Percentiles rank a stretch among this genome's conserved stretches.
Evolutionary conservation across 306 rosid genomes (phyloP).

Genomic region (Inga laurina): DNA sequence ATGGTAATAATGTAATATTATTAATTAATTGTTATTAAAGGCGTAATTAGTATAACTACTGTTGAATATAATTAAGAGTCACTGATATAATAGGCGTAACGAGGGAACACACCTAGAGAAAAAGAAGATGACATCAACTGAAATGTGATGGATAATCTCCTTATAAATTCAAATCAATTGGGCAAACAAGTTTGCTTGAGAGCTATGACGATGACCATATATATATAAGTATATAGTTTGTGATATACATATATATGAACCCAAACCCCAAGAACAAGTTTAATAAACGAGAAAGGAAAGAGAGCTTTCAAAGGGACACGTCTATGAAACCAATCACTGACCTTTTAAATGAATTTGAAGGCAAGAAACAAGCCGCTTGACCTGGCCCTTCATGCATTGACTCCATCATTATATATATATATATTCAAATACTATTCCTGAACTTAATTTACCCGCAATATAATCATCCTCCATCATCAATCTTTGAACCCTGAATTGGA

Average conservation of each 20-base stretch:
- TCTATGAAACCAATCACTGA: background rate
- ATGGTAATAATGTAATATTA: background rate
- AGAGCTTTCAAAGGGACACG: background rate
- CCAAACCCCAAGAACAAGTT: slow-evolving; percentile 39
- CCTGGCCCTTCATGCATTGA: slow-evolving; percentile 32
- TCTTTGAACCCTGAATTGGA: background rate
- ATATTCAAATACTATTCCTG: slow-evolving; percentile 14
- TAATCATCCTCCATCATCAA: background rate
- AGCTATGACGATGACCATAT: too few relatives aligned
- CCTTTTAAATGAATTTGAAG: background rate
- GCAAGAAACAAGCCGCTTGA: slow-evolving; percentile 38
- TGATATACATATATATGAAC: background rate
- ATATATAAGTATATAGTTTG: background rate
- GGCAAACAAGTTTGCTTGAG: too few relatives aligned
- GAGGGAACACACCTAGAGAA: background rate
- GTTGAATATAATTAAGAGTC: background rate
- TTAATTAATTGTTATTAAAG: background rate
- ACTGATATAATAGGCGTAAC: background rate
- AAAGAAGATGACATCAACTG: background rate
- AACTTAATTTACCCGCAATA: slow-evolving; percentile 1
- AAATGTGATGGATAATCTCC: background rate
- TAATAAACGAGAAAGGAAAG: background rate
- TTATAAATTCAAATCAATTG: too few relatives aligned
- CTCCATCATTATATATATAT: slow-evolving; percentile 27
- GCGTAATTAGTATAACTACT: background rate